Conservation (phyloP, 1,284 basidiomycete genomes). For the Cutaneotrichosporon sp. region DNA sequence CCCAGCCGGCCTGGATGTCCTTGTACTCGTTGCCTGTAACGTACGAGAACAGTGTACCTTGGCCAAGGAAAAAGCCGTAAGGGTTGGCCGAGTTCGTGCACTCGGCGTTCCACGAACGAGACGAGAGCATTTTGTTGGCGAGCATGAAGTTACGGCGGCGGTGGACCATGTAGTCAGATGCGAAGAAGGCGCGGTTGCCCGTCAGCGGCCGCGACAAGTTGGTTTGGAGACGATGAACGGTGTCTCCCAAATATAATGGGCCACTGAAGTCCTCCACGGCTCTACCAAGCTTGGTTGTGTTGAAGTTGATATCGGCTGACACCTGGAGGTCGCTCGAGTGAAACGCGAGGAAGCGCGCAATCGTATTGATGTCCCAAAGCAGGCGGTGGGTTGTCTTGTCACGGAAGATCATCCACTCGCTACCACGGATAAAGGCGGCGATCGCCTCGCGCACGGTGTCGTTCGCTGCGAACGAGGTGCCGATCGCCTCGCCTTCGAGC, state of each 20-base stretch:
- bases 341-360: conserved; percentile 65
- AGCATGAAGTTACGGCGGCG: conserved; percentile 62
- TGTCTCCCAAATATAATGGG: conserved; percentile 52
- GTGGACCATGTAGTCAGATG: conserved; percentile 68
- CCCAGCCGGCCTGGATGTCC: conserved; percentile 67
- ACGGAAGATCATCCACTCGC: conserved; percentile 66
- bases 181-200: conserved; percentile 67
- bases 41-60: conserved; percentile 66
- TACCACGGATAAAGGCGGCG: conserved; percentile 58
- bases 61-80: conserved; percentile 66
- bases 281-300: conserved; percentile 57
- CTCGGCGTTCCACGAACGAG: conserved; percentile 64
- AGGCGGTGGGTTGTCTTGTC: conserved; percentile 58
- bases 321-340: conserved; percentile 63
- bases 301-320: conserved; percentile 61
- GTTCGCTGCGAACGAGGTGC: conserved; percentile 59
- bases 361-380: conserved; percentile 51
- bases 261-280: conserved; percentile 48
- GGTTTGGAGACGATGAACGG: conserved; percentile 53
- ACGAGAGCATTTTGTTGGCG: conserved; percentile 66
- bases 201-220: conserved; percentile 51
- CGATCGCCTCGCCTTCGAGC: conserved; percentile 53
- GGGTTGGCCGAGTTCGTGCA: conserved; percentile 63
- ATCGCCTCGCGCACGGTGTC: conserved; percentile 56
- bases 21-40: conserved; percentile 65